phyloP scores from a whole-genome alignment of 176 grass and related monocot genomes.

The Aegilops umbellulata region DNA sequence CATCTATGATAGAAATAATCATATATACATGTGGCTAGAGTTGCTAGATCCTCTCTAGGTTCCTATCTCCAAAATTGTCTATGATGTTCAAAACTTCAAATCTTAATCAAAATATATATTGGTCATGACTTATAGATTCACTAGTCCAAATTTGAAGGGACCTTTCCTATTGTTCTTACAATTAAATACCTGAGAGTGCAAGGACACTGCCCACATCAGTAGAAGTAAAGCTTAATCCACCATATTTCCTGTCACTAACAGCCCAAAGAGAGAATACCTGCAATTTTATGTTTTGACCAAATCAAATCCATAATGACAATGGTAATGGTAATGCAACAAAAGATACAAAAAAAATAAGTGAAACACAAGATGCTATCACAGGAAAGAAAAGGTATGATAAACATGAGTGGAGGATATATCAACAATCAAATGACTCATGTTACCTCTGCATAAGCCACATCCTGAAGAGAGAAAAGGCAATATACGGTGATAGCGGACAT shows the following conservation, averaged over 20 bases:
- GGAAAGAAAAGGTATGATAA: neutral
- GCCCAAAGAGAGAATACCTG: constrained; percentile 97
- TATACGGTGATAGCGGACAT: constrained; percentile 80
- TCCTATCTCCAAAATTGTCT: neutral
- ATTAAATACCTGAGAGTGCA: constrained; percentile 69
- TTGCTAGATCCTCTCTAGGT: neutral
- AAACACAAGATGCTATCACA: neutral
- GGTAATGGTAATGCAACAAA: neutral
- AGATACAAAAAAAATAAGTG: neutral
- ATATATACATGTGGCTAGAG: neutral
- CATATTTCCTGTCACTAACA: constrained; percentile 72
- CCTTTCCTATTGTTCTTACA: neutral
- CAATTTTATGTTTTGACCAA: constrained; percentile 2
- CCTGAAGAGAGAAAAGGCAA: constrained; percentile 91
- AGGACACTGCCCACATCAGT: constrained; percentile 78
- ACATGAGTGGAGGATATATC: constrained; percentile 3
- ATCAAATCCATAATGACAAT: constrained; percentile 25
- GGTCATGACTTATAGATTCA: neutral
- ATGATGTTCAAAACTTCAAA: neutral
- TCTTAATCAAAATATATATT: neutral
- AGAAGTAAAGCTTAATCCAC: constrained; percentile 89
- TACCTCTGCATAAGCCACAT: constrained; percentile 93
- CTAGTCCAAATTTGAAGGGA: neutral
- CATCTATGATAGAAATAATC: neutral
- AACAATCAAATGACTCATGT: constrained; percentile 14